Conservation (phyloP, 2,329 filamentous ascomycete species). For the Aspergillus proliferans region DNA sequence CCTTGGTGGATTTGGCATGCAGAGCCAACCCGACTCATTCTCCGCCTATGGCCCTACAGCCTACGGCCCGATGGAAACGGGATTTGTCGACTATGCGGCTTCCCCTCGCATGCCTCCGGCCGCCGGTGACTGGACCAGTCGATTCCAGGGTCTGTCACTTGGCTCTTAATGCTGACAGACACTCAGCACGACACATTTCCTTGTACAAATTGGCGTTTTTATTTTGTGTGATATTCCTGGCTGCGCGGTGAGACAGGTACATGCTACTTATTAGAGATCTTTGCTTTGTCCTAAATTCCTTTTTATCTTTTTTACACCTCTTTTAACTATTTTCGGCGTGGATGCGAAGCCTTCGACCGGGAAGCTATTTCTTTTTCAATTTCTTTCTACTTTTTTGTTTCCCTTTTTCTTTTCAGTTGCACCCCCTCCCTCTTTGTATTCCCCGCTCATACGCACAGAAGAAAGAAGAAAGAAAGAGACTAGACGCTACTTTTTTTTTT, state of each 20-base stretch:
- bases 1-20: slow-evolving; percentile 20
- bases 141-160: slow-evolving; percentile 67
- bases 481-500: no score
- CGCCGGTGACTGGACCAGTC: slow-evolving; percentile 53
- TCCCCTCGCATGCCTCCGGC: slow-evolving; percentile 27
- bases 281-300: not conserved
- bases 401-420: no score
- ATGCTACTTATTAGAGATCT: not conserved
- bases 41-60: slow-evolving; percentile 23
- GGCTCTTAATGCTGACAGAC: slow-evolving; percentile 44
- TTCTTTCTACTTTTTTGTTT: no score
- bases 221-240: not conserved
- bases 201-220: slow-evolving; percentile 1
- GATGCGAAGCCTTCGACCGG: no score
- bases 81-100: slow-evolving; percentile 27
- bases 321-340: not conserved
- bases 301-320: not conserved
- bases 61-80: slow-evolving; percentile 36
- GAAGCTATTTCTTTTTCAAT: no score
- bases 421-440: no score
- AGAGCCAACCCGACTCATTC: slow-evolving; percentile 31
- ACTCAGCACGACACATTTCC: not conserved
- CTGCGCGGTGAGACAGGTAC: not conserved
- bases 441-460: no score
- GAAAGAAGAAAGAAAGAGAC: no score